Base-by-base conservation (phyloP, 345 rosid genomes). In the Hibiscus syriacus region DNA sequence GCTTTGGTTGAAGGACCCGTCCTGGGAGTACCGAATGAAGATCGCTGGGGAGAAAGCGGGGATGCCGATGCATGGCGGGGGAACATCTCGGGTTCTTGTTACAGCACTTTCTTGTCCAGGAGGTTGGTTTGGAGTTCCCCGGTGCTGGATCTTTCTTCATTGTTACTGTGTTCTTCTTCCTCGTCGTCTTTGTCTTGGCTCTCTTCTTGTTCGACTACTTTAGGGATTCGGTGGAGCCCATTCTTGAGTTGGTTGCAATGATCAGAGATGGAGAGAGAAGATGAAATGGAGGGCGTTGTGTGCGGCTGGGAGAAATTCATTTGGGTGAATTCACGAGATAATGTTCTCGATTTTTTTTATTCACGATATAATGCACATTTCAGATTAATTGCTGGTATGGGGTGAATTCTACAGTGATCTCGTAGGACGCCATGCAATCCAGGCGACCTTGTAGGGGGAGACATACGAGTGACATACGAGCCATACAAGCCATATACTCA, bases 31-130 rank as follows among this genome's bases (percentile, higher is more conserved):
- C n/a, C n/a, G n/a, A n/a, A n/a, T n/a, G n/a, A n/a, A n/a, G n/a
- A n/a, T 95, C 98, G 78, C 84, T 93, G 98, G 4, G 98, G 97
- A 1, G 94, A 90, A 26, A 93, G 85, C 5, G 98, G 98, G 16
- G 98, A 86, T 17, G 96, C 94, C 9, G 94, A 92, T 30, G 96
- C 87, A 81, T 92, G 79, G 72, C 90, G 87, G 0, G 98, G 98
- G 16, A 86, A 67, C 82, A 92, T 86, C 73, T 92, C 98, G 0
- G 96, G 94, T 39, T 89, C 98, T 66, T 89, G 96, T 58, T 92
- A 86, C 2, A 92, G 84, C 20, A 92, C 92, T 74, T 90, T 87
- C 77, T 87, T 92, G 22, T 85, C 82, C 59, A 89, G 66, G 25
- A 71, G 76, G 32, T 83, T 80, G 34, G 53, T 71, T 50, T 70